Percentiles rank a stretch among this genome's conserved stretches.
Conservation (phyloP, 148 eudicot species). For the Dysphania ambrosioides region DNA sequence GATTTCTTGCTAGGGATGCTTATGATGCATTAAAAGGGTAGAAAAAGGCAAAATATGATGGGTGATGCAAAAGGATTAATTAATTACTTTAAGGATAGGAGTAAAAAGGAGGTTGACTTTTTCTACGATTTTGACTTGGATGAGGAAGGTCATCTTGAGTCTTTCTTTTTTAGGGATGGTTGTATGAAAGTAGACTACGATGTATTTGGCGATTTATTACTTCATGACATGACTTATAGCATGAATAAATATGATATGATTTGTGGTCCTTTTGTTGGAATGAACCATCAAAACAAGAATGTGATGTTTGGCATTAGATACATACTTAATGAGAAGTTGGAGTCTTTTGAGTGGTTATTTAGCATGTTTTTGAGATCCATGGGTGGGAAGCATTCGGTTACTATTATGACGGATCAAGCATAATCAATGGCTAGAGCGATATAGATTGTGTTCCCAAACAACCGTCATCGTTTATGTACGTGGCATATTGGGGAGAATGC, state of each 20-base stretch:
- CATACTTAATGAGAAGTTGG: not conserved
- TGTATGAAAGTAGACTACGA: too few species aligned
- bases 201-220: too few species aligned
- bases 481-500: not conserved
- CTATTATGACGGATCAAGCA: not conserved
- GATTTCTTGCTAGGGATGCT: too few species aligned
- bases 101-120: too few species aligned
- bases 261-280: not conserved
- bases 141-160: too few species aligned
- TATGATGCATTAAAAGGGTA: too few species aligned
- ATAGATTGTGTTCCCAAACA: not conserved
- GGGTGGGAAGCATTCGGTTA: not conserved
- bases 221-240: too few species aligned
- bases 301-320: not conserved
- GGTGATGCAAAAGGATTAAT: not conserved
- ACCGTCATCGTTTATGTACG: not conserved
- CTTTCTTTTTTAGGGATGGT: too few species aligned
- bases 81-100: not conserved
- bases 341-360: not conserved
- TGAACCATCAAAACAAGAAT: not conserved
- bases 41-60: too few species aligned
- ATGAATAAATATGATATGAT: slow-evolving; percentile 1
- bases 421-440: not conserved
- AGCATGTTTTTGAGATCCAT: not conserved
- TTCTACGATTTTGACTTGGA: too few species aligned